Evolutionary conservation across 495 filamentous ascomycete genomes (phyloP), one percentile per base, ranked within the genome.

Genomic region (Penicillium malachiteum): DNA sequence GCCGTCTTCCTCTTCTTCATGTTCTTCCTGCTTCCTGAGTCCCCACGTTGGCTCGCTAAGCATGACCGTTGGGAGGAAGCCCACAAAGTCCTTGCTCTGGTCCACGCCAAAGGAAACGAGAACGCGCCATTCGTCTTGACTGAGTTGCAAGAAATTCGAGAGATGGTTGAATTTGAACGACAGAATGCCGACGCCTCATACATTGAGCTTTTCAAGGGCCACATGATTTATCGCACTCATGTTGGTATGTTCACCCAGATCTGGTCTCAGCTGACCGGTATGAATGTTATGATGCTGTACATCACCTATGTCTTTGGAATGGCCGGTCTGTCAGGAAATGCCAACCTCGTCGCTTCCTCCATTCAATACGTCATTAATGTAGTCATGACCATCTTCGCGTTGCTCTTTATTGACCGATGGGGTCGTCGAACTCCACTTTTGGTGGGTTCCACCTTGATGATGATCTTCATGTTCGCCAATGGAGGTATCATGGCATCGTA

Each of bases 211-310:
- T 78, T 94, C 67, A 81, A 78, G 48, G 82, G 84, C 0, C 69
- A 77, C 39, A 91, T 92, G 87, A 74, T 90, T 64, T 89, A 89
- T 71, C 82, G 87, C 11, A 89, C 87, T 31, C 76, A 83, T 50
- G 84, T 91, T 59, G 88, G 89, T 48, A 61, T 92, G 42, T 90
- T 90, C 61, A 88, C 84, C 0, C 90, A 92, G 67, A 87, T 94
- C 65, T 93, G 90, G 90, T 85, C 84, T 30, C 90, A 94, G 63
- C 74, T 93, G 16, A 89, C 87, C 0, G 90, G 90, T 12, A 91
- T 91, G 86, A 92, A 91, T 64, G 87, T 91, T 11, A 92, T 92
- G 87, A 90, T 91, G 83, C 82, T 83, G 5, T 72, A 83, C 54
- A 79, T 81, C 42, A 78, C 71, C 17, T 89, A 90, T 46, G 78